phyloP scores from a whole-genome alignment of 306 rosid genomes.

The Dalbergia cultrata region DNA sequence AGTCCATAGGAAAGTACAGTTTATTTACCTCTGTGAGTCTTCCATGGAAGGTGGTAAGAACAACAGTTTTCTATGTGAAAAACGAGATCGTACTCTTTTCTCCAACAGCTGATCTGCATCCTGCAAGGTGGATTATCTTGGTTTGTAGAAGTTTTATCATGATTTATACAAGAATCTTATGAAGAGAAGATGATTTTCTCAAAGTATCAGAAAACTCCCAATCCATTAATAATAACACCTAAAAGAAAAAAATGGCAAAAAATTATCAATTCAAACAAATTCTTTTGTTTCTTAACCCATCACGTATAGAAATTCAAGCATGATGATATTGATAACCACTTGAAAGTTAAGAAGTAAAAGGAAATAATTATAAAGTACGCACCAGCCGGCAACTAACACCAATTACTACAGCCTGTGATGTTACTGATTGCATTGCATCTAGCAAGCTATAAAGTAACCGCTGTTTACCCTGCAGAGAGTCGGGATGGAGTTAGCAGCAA shows the following conservation, averaged over 20 bases:
- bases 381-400: conserved; percentile 94
- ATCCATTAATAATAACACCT: conserved; percentile 22
- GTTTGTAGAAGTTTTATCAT: conserved; percentile 33
- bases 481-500: conserved; percentile 25
- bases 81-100: conserved; percentile 95
- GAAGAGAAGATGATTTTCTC: conserved; percentile 7
- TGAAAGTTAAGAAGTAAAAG: conserved; percentile 36
- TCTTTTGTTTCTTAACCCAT: neutral
- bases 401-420: conserved; percentile 92
- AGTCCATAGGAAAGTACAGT: conserved; percentile 34
- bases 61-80: conserved; percentile 89
- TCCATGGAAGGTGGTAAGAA: conserved; percentile 82
- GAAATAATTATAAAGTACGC: conserved; percentile 48
- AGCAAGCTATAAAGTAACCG: conserved; percentile 88
- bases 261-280: conserved; percentile 23
- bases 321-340: conserved; percentile 11
- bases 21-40: conserved; percentile 65
- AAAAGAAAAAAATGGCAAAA: conserved; percentile 8
- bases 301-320: conserved; percentile 11
- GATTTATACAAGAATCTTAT: conserved; percentile 28
- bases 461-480: conserved; percentile 81
- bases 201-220: conserved; percentile 32
- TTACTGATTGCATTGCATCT: conserved; percentile 90
- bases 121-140: conserved; percentile 56
- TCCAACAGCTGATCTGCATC: conserved; percentile 96